Evolutionary conservation across 2,329 filamentous ascomycete species (phyloP).

Genomic region (Ophiostoma fasciatum): DNA sequence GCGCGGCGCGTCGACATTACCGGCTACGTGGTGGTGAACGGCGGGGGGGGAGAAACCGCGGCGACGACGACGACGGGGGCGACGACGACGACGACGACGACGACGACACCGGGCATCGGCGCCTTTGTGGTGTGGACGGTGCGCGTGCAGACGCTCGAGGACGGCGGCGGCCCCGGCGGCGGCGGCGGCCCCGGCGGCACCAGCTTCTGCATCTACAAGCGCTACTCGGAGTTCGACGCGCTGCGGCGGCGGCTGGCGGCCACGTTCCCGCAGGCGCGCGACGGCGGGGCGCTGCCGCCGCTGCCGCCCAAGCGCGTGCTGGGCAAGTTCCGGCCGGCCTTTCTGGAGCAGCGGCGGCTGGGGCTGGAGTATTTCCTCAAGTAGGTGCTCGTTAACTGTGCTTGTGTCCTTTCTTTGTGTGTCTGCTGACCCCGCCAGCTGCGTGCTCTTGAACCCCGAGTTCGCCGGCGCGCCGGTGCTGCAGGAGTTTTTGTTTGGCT

Average conservation of each 20-base stretch:
- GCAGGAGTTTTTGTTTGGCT: constrained; percentile 75
- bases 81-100: background rate
- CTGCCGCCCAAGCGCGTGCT: constrained; percentile 86
- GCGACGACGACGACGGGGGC: constrained; percentile 10
- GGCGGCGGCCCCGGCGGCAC: constrained; percentile 16
- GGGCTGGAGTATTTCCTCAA: constrained; percentile 89
- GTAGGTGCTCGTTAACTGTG: constrained; percentile 35
- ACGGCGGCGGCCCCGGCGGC: constrained; percentile 26
- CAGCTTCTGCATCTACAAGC: constrained; percentile 47
- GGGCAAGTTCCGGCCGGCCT: constrained; percentile 69
- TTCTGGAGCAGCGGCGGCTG: constrained; percentile 69
- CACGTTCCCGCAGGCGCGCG: constrained; percentile 63
- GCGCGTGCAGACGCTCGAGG: constrained; percentile 70
- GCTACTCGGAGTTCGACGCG: constrained; percentile 90
- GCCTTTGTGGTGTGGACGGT: constrained; percentile 95
- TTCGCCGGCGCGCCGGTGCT: constrained; percentile 83
- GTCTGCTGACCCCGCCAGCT: constrained; percentile 36
- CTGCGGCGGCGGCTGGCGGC: constrained; percentile 57
- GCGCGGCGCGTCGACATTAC: constrained; percentile 46
- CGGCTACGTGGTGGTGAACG: constrained; percentile 41
- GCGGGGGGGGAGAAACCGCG: constrained; percentile 25
- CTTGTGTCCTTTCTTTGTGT: background rate
- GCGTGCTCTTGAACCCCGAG: constrained; percentile 81
- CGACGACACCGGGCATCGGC: constrained; percentile 36
- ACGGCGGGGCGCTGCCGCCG: constrained; percentile 55